A percentile compares a stretch with the other conserved stretches of the same genome.
Conservation (phyloP, 768 basidiomycete genomes). For the Xerocomus spinulosus region DNA sequence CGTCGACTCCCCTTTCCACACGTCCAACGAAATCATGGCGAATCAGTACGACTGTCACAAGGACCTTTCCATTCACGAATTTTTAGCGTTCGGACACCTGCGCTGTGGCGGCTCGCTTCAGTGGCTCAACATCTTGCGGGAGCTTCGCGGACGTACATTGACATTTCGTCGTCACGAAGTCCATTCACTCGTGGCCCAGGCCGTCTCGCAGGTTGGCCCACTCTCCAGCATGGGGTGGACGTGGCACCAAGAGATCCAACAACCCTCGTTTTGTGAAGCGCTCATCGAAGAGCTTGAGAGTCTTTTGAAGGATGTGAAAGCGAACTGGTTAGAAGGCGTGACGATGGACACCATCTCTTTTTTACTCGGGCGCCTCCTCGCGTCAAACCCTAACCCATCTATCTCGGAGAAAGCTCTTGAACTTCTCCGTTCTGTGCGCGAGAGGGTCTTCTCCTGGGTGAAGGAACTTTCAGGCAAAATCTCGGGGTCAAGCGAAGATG, state of each 20-base stretch:
- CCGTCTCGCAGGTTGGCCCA: constrained; percentile 41
- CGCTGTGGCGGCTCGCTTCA: constrained; percentile 44
- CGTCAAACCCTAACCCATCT: constrained; percentile 11
- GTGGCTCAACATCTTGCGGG: constrained; percentile 49
- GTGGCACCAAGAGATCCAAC: constrained; percentile 40
- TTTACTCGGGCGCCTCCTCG: constrained; percentile 36
- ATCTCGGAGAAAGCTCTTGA: constrained; percentile 16
- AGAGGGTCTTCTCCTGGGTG: constrained; percentile 36
- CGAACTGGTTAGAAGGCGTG: constrained; percentile 38
- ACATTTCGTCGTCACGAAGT: constrained; percentile 39
- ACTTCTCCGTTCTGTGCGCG: constrained; percentile 32
- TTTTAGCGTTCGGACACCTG: constrained; percentile 40
- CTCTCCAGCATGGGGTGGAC: constrained; percentile 10
- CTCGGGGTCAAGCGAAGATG: constrained; percentile 6
- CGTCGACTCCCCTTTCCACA: constrained; percentile 34
- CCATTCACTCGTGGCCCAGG: constrained; percentile 40
- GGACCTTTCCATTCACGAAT: constrained; percentile 43
- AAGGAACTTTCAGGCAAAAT: constrained; percentile 28
- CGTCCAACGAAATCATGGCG: constrained; percentile 42
- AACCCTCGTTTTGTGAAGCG: constrained; percentile 31
- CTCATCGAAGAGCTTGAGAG: constrained; percentile 35
- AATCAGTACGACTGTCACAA: constrained; percentile 38
- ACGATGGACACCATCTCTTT: constrained; percentile 33
- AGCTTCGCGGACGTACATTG: constrained; percentile 37
- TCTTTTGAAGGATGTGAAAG: constrained; percentile 33